Conservation (phyloP, 2,329 filamentous ascomycete species). For the Nannizziopsis arthrosporioides region DNA sequence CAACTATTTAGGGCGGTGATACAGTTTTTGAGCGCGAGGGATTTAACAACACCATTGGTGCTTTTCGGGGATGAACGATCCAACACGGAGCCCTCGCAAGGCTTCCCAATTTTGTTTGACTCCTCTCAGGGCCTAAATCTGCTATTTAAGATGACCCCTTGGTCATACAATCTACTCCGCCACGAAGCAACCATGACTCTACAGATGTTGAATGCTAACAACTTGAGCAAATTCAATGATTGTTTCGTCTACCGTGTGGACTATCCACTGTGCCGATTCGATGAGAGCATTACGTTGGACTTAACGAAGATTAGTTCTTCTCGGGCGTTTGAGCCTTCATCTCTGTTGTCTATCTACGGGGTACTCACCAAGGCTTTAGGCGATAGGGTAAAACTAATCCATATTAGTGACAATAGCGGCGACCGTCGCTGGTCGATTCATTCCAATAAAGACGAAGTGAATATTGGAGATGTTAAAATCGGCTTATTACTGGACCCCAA, state of each 20-base stretch:
- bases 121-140: slow-evolving; percentile 63
- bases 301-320: slow-evolving; percentile 21
- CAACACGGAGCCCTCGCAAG: slow-evolving; percentile 24
- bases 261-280: slow-evolving; percentile 43
- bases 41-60: slow-evolving; percentile 57
- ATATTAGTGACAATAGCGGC: slow-evolving; percentile 39
- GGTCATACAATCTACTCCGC: slow-evolving; percentile 64
- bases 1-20: slow-evolving; percentile 89
- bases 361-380: slow-evolving; percentile 60
- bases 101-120: slow-evolving; percentile 67
- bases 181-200: slow-evolving; percentile 65
- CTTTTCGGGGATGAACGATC: slow-evolving; percentile 27
- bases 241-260: slow-evolving; percentile 61
- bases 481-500: slow-evolving; percentile 61
- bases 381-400: slow-evolving; percentile 59
- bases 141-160: slow-evolving; percentile 78
- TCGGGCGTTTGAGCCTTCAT: slow-evolving; percentile 19
- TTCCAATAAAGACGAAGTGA: slow-evolving; percentile 24
- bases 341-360: slow-evolving; percentile 42
- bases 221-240: slow-evolving; percentile 68
- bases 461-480: slow-evolving; percentile 40
- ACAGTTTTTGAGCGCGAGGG: slow-evolving; percentile 68
- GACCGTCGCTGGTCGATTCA: slow-evolving; percentile 39
- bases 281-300: slow-evolving; percentile 38
- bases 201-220: slow-evolving; percentile 59